Base-by-base conservation (phyloP, 1,284 basidiomycete genomes). In the Ganoderma lucidum region DNA sequence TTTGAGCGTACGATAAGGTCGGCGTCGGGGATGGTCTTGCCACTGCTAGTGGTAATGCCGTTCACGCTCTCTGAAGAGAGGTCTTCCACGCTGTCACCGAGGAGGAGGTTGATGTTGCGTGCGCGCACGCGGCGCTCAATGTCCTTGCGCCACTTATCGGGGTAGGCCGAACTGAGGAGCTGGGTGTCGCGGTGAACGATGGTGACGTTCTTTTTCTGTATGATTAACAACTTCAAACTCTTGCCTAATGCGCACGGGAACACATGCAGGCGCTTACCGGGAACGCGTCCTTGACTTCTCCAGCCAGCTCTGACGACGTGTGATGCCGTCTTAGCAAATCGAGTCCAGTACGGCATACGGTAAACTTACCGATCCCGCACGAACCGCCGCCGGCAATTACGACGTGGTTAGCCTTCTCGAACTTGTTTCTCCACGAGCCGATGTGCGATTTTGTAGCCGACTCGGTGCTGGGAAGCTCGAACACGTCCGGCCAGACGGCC, bases 331-430 rank as follows among this genome's bases (percentile, higher is more conserved):
- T 55, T 19, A 41, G 51, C 62, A 69, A 28, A 48, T n/a, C 55
- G 42, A 48, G 58, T 23, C 32, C 17, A 35, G 35, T 35, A 1
- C 58, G 30, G 60, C 48, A 14, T 28, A 51, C 10, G 9, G 1
- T 28, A 51, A 6, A 75, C 83, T 69, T 68, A 90, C 90, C 91
- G 63, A 86, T 78, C 9, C 88, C 89, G 37, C 91, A 85, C 3
- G 90, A 82, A 37, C 91, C 91, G 48, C 88, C 90, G 39, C 90
- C 91, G 8, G 83, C 87, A 45, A 92, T 78, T 10, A 88, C 83
- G 65, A 90, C 81, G 71, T 86, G 82, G 39, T 82, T 80, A 0
- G 89, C 87, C 1, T 79, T 78, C 48, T 81, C 79, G 68, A 89
- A 85, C 63, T 83, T 84, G 45, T 75, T 73, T 44, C 86, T 81